phyloP scores from a whole-genome alignment of 495 filamentous ascomycete genomes.

The Trichocladium uniseriatum region DNA sequence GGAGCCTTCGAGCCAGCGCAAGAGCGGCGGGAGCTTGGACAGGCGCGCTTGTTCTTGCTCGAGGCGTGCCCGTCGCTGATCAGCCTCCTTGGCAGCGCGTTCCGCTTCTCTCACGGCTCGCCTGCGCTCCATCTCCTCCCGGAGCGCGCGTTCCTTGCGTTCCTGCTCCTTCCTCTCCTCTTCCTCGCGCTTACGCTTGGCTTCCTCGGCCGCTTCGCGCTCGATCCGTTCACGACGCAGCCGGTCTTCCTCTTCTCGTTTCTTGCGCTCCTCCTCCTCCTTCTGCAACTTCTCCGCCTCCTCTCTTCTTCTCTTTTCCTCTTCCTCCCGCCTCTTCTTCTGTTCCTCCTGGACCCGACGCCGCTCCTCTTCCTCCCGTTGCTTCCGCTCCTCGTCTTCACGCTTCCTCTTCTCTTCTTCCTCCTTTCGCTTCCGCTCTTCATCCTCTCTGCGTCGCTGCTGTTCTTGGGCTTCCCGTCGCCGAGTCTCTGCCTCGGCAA shows the following conservation, averaged over 20 bases:
- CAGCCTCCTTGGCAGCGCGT: conserved; percentile 48
- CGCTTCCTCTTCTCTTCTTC: conserved; percentile 35
- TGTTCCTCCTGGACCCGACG: conserved; percentile 20
- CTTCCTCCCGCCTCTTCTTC: conserved; percentile 41
- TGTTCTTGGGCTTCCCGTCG: conserved; percentile 42
- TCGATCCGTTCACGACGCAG: conserved; percentile 34
- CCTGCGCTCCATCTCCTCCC: conserved; percentile 50
- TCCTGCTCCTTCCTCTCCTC: conserved; percentile 23
- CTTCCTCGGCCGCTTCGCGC: conserved; percentile 38
- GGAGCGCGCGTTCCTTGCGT: conserved; percentile 33
- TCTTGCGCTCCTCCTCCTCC: conserved; percentile 23
- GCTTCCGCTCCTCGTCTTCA: conserved; percentile 37
- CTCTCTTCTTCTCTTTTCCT: conserved; percentile 25
- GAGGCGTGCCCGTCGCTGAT: conserved; percentile 37
- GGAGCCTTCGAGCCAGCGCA: conserved; percentile 45
- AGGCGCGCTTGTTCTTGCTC: conserved; percentile 40
- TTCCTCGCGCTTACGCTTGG: conserved; percentile 35
- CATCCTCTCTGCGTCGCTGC: conserved; percentile 30
- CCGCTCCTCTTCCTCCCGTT: conserved; percentile 33
- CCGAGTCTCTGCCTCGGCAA: conserved; percentile 26
- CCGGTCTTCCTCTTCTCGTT: conserved; percentile 32
- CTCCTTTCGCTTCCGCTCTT: conserved; percentile 20
- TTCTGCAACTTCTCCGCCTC: conserved; percentile 30
- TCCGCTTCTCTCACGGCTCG: conserved; percentile 45
- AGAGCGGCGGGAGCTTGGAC: conserved; percentile 40